Evolutionary conservation across 768 basidiomycete genomes (phyloP), one percentile per base, ranked within the genome.

Genomic region (Macrolepiota fuliginosa): DNA sequence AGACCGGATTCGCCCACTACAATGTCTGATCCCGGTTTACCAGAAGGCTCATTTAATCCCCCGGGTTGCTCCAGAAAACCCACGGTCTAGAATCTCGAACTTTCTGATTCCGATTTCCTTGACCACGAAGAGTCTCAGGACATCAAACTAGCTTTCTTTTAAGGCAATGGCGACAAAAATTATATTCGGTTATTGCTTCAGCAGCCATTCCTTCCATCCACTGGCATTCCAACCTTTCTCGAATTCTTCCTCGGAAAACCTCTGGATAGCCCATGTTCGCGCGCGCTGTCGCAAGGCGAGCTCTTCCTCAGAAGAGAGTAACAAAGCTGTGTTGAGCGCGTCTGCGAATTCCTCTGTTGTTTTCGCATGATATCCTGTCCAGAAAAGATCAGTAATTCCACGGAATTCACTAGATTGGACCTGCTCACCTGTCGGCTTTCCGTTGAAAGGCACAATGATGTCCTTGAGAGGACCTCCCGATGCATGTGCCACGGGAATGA

Each of bases 381-480:
- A 15, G 7, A 13, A 27, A 29, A 37, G 45, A 40, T 27, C 24
- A 58, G 39, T 22, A 29, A 61, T 53, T 24, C 32, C 17, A 35
- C 19, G 27, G 39, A 49, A 27, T 12, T 29, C 19, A 36, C 42
- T 64, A 47, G 35, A 47, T 35, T 6, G 46, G 37, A 56, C 24
- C 27, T 36, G 54, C 71, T 53, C 59, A 87, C 90, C 89, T 62
- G 94, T 95, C 7, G 77, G 81, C 68, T 87, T 73, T 37, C 87
- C 87, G 5, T 88, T 73, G 70, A 83, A 85, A 0, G 94, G 93
- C 1, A 94, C 87, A 50, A 98, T 87, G 60, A 99, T 98, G 71
- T 98, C 97, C 59, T 87, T 82, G 24, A 95, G 72, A 0, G 96
- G 96, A 0, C 96, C 96, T 2, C 92, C 97, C 0, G 95, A 97